phyloP scores from a whole-genome alignment of 495 filamentous ascomycete species.

The Saxophila tyrrhenica region DNA sequence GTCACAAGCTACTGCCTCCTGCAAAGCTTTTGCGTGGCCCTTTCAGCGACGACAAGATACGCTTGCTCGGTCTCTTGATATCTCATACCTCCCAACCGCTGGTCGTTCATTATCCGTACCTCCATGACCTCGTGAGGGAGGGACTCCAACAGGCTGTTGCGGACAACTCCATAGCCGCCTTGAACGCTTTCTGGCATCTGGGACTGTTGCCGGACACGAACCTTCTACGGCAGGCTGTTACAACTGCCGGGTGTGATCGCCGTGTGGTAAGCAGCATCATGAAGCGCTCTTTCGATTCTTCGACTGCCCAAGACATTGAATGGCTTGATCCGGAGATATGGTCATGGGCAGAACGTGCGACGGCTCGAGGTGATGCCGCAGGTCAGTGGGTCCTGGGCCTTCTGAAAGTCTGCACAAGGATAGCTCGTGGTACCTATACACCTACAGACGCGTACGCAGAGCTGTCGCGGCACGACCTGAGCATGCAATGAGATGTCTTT shows the following conservation, averaged over 20 bases:
- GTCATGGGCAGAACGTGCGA: slow-evolving; percentile 7
- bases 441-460: too few relatives aligned
- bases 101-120: background rate
- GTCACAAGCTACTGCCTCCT: slow-evolving; percentile 13
- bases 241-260: slow-evolving; percentile 5
- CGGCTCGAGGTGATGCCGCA: background rate
- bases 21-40: slow-evolving; percentile 8
- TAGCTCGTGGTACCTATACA: too few relatives aligned
- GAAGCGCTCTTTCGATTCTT: too few relatives aligned
- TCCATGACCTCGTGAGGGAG: slow-evolving; percentile 3
- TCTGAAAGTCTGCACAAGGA: background rate
- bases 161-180: background rate
- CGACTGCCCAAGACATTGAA: slow-evolving; percentile 4
- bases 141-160: slow-evolving; percentile 9
- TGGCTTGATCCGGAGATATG: slow-evolving; percentile 10
- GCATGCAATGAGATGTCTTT: too few relatives aligned
- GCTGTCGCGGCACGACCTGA: too few relatives aligned
- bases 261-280: background rate
- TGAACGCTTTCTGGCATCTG: background rate
- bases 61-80: background rate
- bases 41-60: slow-evolving; percentile 5
- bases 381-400: background rate
- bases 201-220: slow-evolving; percentile 4
- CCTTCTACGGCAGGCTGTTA: slow-evolving; percentile 9
- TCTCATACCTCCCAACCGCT: background rate